Base-by-base conservation (phyloP, 306 rosid species). In the Fragaria ananassa region DNA sequence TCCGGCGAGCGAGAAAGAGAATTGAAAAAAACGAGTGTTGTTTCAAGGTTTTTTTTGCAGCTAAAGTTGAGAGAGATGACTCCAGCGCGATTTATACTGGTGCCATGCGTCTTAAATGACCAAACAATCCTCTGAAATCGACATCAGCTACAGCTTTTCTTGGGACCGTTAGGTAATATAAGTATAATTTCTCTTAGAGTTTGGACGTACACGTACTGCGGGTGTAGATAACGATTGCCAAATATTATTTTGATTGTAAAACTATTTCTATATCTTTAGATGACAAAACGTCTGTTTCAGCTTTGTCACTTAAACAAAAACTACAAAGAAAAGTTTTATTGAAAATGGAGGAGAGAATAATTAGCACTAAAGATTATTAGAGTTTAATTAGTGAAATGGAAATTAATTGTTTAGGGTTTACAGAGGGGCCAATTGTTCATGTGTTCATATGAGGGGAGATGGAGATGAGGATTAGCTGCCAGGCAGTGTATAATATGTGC, bases 31-130 rank as follows among this genome's bases (percentile, higher is more conserved):
- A 45, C 69, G 60, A 56, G 74, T 56, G 66, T 49, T 31, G 75
- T 27, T 56, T 63, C 77, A 79, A 72, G 78, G 84, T 83, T 76
- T 74, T 47, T 85, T 88, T 70, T 75, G 91, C 86, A 75, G 65
- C 86, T 88, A 93, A 89, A 88, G 77, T 91, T 87, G 75, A 74
- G 0, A 13, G 87, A n/a, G 51, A 82, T 0, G 61, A 35, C 68
- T 67, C 78, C 27, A 12, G 49, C 19, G 41, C 12, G 0, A 74
- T 87, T 91, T 93, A 89, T 91, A 88, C 19, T 1, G 35, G 74
- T 23, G 72, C 4, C 10, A 10, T 3, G 0, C 0, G 1, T 0
- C 0, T 0, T 0, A 23, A 89, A 88, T 82, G 37, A 80, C 97
- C 2, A 61, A 18, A 29, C 4, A 70, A 7, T 76, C 93, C 94